phyloP scores from a whole-genome alignment of 164 flowering plant species.

The Kingdonia uniflora region DNA sequence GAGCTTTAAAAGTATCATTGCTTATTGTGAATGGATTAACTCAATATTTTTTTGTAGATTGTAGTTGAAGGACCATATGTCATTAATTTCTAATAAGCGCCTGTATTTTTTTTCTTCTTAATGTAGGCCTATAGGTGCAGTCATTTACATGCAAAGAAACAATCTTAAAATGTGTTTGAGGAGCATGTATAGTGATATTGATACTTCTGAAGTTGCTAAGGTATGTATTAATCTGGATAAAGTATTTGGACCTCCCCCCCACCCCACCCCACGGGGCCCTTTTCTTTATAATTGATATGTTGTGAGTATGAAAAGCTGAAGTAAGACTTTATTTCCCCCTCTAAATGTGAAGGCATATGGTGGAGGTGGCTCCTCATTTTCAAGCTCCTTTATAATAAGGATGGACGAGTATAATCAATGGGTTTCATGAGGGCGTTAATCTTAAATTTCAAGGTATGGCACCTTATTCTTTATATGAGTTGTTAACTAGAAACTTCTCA shows the following conservation, averaged over 20 bases:
- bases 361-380: constrained; percentile 70
- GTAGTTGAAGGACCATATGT: too few species aligned
- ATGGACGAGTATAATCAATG: constrained; percentile 92
- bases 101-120: constrained; percentile 4
- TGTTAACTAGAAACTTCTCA: too few species aligned
- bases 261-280: too few species aligned
- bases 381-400: constrained; percentile 87
- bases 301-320: background rate
- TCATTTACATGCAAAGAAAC: constrained; percentile 61
- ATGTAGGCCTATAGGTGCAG: constrained; percentile 97
- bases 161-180: constrained; percentile 89
- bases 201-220: constrained; percentile 93
- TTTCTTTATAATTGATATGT: too few species aligned
- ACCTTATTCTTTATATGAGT: too few species aligned
- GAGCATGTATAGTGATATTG: constrained; percentile 53
- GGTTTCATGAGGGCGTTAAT: constrained; percentile 20
- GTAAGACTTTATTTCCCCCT: constrained; percentile 5
- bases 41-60: too few species aligned
- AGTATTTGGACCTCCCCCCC: too few species aligned
- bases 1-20: too few species aligned
- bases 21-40: too few species aligned
- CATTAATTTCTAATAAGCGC: background rate
- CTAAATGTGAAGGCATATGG: constrained; percentile 72
- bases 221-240: constrained; percentile 16
- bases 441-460: constrained; percentile 6